Evolutionary conservation across 1,139 yeast genomes (phyloP).

Genomic region (Hyphopichia fennica): DNA sequence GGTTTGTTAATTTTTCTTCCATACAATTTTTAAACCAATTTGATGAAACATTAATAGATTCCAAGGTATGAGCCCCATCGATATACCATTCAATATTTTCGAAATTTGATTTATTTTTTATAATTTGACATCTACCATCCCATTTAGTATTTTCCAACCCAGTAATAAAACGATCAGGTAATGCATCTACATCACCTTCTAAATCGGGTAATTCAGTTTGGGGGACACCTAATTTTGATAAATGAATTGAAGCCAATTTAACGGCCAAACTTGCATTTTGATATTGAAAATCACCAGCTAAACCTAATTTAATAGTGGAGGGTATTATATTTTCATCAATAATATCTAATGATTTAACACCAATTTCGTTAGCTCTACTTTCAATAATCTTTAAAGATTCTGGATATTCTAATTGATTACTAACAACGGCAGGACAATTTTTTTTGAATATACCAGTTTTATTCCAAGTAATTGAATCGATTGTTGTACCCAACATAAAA

Average conservation of each 20-base stretch:
- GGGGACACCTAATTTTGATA: conserved; percentile 45
- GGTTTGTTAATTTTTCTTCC: conserved; percentile 13
- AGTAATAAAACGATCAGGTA: conserved; percentile 56
- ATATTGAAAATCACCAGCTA: conserved; percentile 83
- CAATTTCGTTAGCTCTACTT: conserved; percentile 65
- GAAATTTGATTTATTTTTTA: conserved; percentile 42
- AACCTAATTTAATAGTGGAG: conserved; percentile 55
- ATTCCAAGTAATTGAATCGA: conserved; percentile 93
- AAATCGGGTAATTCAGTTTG: conserved; percentile 25
- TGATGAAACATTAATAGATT: conserved; percentile 78
- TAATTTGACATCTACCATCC: conserved; percentile 93
- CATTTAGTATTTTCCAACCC: conserved; percentile 76
- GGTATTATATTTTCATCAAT: conserved; percentile 39
- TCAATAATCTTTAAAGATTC: conserved; percentile 52
- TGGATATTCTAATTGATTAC: conserved; percentile 53
- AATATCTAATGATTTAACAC: conserved; percentile 50
- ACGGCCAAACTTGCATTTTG: conserved; percentile 88
- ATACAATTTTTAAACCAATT: conserved; percentile 63
- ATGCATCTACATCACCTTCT: conserved; percentile 22
- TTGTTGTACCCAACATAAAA: conserved; percentile 80
- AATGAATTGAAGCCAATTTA: conserved; percentile 65
- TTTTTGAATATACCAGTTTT: conserved; percentile 89
- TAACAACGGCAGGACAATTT: conserved; percentile 65
- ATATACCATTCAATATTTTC: conserved; percentile 68
- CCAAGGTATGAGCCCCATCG: conserved; percentile 96